Conservation (phyloP, 2,329 filamentous ascomycete species). For the Colletotrichum phormii region DNA sequence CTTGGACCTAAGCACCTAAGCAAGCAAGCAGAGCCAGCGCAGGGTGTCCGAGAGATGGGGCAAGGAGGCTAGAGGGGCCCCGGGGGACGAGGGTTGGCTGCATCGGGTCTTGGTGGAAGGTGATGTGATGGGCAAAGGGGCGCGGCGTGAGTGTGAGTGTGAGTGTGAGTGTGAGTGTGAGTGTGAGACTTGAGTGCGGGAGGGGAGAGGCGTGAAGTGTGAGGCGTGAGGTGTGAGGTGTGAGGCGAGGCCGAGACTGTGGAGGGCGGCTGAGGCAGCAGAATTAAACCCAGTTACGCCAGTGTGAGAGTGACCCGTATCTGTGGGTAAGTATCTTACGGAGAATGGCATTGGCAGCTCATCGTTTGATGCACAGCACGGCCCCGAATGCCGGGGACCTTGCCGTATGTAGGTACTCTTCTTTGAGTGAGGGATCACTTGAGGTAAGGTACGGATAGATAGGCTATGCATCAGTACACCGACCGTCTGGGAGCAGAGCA, state of each 20-base stretch:
- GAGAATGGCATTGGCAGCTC: neutral
- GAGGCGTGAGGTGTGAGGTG: neutral
- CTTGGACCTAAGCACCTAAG: too few relatives aligned
- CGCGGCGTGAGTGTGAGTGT: conserved; percentile 8
- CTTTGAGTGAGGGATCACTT: neutral
- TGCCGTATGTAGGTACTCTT: neutral
- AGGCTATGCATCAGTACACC: neutral
- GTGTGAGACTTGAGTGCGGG: too few relatives aligned
- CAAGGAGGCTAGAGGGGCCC: conserved; percentile 9
- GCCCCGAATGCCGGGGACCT: conserved; percentile 10
- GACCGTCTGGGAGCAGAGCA: conserved; percentile 1
- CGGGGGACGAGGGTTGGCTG: conserved; percentile 3
- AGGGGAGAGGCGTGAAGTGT: too few relatives aligned
- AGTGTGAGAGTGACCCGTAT: conserved; percentile 10
- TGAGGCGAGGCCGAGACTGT: conserved; percentile 20
- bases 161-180: too few relatives aligned
- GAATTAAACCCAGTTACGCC: conserved; percentile 14
- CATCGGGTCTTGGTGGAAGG: neutral
- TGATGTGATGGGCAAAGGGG: neutral
- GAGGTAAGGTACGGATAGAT: neutral
- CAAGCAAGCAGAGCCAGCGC: conserved; percentile 27
- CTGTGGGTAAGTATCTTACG: conserved; percentile 14
- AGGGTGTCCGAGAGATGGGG: conserved; percentile 22
- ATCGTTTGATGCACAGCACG: conserved; percentile 26
- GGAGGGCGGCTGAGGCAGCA: conserved; percentile 35